phyloP scores from a whole-genome alignment of 352 stramenopile species.

The Pythium angustatum region DNA sequence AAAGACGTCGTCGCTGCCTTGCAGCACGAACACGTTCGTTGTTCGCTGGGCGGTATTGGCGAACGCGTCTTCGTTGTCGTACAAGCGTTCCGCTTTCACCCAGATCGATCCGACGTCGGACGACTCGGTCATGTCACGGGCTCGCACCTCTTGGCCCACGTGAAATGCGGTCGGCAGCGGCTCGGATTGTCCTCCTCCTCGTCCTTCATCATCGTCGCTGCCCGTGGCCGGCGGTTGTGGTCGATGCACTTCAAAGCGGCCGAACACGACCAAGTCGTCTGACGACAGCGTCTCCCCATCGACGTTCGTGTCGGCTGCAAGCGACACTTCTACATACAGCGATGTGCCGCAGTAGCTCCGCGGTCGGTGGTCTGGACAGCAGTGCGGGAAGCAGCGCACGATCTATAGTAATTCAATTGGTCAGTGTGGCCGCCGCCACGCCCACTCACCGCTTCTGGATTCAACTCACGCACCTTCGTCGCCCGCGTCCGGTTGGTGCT shows the following conservation, averaged over 20 bases:
- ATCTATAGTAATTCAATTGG: too few relatives aligned
- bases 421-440: too few relatives aligned
- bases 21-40: constrained; percentile 5
- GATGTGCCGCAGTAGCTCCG: constrained; percentile 48
- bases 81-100: constrained; percentile 1
- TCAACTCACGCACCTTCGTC: constrained; percentile 45
- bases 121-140: constrained; percentile 4
- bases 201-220: background rate
- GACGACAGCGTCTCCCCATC: background rate
- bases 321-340: constrained; percentile 33
- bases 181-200: background rate
- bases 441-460: too few relatives aligned
- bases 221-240: background rate
- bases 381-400: constrained; percentile 58
- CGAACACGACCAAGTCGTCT: constrained; percentile 25
- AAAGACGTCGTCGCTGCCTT: constrained; percentile 30
- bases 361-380: constrained; percentile 41
- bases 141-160: constrained; percentile 20
- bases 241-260: constrained; percentile 34
- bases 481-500: constrained; percentile 38
- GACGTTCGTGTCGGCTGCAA: background rate
- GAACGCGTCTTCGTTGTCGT: background rate
- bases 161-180: background rate
- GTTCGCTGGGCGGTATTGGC: background rate
- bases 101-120: background rate